Evolutionary conservation across 208 protist species (phyloP).

Genomic region (Trichomonas tenax): DNA sequence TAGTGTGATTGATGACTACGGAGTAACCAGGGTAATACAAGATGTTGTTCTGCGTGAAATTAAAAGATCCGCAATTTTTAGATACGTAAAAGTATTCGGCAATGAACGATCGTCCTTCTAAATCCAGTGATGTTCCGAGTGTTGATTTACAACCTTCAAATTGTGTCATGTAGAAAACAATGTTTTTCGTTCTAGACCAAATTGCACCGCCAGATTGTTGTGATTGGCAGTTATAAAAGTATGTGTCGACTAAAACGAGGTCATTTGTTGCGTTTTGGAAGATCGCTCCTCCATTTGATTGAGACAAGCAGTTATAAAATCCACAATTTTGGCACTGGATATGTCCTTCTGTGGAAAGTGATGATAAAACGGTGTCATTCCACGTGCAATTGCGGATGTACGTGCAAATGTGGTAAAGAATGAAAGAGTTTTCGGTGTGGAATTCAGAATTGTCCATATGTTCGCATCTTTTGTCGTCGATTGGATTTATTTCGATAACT

Average conservation of each 20-base stretch:
- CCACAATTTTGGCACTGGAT: not conserved
- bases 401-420: not conserved
- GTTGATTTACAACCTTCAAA: not conserved
- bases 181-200: not conserved
- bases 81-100: not conserved
- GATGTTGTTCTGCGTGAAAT: not conserved
- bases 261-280: not conserved
- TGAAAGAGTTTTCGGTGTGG: not conserved
- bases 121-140: not conserved
- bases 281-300: not conserved
- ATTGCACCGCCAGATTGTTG: not conserved
- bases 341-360: not conserved
- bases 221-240: not conserved
- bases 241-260: not conserved
- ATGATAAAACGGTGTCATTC: not conserved
- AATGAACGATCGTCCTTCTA: not conserved
- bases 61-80: not conserved
- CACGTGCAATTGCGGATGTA: not conserved
- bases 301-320: not conserved
- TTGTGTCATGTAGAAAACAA: not conserved
- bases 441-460: not conserved
- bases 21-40: not conserved
- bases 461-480: not conserved
- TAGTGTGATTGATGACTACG: not conserved
- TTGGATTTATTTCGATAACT: not conserved